Conservation (phyloP, 129 eudicot genomes). For the Flaveria bidentis region DNA sequence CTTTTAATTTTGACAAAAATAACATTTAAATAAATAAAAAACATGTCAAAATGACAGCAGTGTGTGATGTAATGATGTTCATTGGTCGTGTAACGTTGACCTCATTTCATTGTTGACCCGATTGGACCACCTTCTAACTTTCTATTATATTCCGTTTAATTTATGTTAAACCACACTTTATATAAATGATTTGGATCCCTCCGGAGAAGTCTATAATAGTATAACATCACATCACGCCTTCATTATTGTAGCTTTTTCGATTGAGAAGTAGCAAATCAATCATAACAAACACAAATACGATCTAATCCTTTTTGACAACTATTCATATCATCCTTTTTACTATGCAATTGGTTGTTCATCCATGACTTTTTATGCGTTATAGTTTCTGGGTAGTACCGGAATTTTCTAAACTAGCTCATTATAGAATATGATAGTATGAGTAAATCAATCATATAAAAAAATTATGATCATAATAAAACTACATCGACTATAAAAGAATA, state of each 20-base stretch:
- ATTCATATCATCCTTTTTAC: no score
- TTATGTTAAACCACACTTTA: not conserved
- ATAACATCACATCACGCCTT: not conserved
- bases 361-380: no score
- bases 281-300: no score
- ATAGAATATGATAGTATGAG: no score
- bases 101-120: conserved; percentile 26
- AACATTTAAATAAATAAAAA: conserved; percentile 4
- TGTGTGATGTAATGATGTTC: conserved; percentile 29
- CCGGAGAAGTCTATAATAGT: not conserved
- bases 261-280: no score
- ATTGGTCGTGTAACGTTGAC: conserved; percentile 43
- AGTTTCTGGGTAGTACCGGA: no score
- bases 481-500: no score
- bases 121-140: conserved; percentile 32
- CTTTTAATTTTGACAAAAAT: conserved; percentile 19
- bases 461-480: no score
- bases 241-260: not conserved
- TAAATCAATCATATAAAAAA: no score
- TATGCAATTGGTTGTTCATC: no score
- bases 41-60: conserved; percentile 39
- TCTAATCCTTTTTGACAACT: no score
- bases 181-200: not conserved
- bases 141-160: not conserved
- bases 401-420: no score